Evolutionary conservation across 2,329 filamentous ascomycete genomes (phyloP).

Genomic region (Aspergillus pseudoglaucus): DNA sequence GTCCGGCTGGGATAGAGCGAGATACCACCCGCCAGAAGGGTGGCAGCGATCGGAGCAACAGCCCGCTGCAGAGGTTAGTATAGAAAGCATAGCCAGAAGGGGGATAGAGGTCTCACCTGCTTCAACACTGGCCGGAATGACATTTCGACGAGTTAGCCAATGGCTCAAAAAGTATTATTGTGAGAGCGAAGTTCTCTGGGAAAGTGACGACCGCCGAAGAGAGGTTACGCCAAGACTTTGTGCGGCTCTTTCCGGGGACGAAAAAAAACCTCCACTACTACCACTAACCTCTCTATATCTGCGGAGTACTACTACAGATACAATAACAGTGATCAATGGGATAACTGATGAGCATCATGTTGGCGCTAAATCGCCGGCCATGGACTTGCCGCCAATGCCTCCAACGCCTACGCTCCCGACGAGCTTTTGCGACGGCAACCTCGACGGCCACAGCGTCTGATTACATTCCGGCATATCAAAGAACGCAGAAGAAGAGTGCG

Average conservation of each 20-base stretch:
- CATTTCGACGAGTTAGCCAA: conserved; percentile 20
- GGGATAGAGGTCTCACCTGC: conserved; percentile 24
- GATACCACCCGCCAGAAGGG: conserved; percentile 35
- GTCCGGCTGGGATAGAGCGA: conserved; percentile 35
- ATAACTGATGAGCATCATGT: conserved; percentile 19
- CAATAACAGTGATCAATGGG: too few species aligned
- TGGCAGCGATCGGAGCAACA: conserved; percentile 35
- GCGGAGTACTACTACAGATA: too few species aligned
- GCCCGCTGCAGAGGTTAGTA: conserved; percentile 30
- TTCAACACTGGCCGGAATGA: conserved; percentile 37
- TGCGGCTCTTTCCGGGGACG: conserved; percentile 12
- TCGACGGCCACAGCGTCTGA: conserved; percentile 18
- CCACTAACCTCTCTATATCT: conserved; percentile 2
- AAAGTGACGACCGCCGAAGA: conserved; percentile 3
- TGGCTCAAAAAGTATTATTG: background rate
- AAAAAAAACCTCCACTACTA: conserved; percentile 13
- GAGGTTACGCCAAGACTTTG: conserved; percentile 21
- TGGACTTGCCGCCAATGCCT: conserved; percentile 39
- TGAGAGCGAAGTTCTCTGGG: background rate
- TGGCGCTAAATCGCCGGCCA: conserved; percentile 28
- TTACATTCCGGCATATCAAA: conserved; percentile 20
- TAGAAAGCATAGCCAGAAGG: conserved; percentile 2
- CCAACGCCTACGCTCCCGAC: conserved; percentile 21
- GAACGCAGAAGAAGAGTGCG: conserved; percentile 18
- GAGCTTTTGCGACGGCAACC: conserved; percentile 27